Evolutionary conservation across 805 yeast genomes (phyloP), one percentile per base, ranked within the genome.

Genomic region (Candida fluviatilis): DNA sequence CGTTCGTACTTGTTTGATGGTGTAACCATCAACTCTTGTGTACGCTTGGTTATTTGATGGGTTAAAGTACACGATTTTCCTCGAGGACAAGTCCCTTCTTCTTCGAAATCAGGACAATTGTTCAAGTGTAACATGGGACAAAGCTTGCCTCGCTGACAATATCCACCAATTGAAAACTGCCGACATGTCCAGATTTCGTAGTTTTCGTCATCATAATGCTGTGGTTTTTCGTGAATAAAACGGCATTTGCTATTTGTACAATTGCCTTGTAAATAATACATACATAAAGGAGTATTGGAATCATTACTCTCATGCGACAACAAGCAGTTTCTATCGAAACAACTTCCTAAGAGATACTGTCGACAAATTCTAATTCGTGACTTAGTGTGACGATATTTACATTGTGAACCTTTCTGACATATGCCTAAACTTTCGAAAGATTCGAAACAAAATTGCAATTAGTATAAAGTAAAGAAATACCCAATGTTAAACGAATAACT

Each of bases 71-170:
- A 84, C 15, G 57, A 51, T 18, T 54, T 59, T 1, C 76, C 76
- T 37, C 76, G 58, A 1, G 77, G 67, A 55, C 95, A 85, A 23
- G 47, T 50, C 10, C 82, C 83, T n/a, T 64, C 64, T 42, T 76
- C 79, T 45, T 76, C 81, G 47, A 71, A 75, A 50, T 84, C 91
- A 0, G 95, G 91, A 58, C 95, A 85, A 41, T 76, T 75, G 47
- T 66, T 72, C 12, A 61, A 57, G 52, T 85, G 95, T 25, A 71
- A 57, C 33, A 73, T 70, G 4, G 72, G 66, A 52, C 95, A 85
- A 21, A 50, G 45, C 18, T 59, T 51, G 0, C 93, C 95, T 17
- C 75, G 56, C 21, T 64, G 73, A 57, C 95, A 86, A 61, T 75
- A 83, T 1, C 90, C 89, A 13, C 76, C 75, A 24, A 80, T 49